Base-by-base conservation (phyloP, 805 yeast species). In the Metschnikowia chrysomelidarum region DNA sequence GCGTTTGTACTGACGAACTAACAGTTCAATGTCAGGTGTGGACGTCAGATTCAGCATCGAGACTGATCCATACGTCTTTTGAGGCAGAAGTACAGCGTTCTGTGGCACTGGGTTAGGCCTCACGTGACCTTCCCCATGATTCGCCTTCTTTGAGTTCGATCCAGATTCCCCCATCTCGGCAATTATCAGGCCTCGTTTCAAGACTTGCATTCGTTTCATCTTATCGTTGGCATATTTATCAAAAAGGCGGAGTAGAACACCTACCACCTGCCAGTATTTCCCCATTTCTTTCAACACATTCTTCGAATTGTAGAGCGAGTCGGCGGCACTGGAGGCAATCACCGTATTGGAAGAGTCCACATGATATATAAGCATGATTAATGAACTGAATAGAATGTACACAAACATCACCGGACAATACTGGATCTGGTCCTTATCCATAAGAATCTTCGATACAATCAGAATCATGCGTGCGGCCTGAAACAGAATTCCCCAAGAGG, bases 401-500 rank as follows among this genome's bases (percentile, higher is more conserved):
- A 76, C 79, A 47, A 69, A 71, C 56, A 73, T 64, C n/a, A 80
- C 76, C 9, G 86, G 82, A 40, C 76, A 71, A 44, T 66, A 69
- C 35, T 58, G 60, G 35, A 80, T 53, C 46, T 75, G 75, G 35
- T 69, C 67, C 26, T 70, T 66, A 27, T 70, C 73, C 24, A 69
- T 47, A 38, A 84, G 47, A 38, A 75, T 78, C 31, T 78, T 78
- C 19, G 77, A 69, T 36, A 85, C 78, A 27, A 75, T 67, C 4
- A 84, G 73, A 43, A 84, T 78, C 77, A 82, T 78, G 49, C 85
- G 76, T 1, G 93, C 87, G 1, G 89, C 85, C 56, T 82, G 87
- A 66, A 82, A 83, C 2, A 87, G 83, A 38, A 83, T 81, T 7
- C 88, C 86, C 82, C 86, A 78, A n/a, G 83, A 75, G 5, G 87